A percentile compares a stretch with the other conserved stretches of the same genome.
These are phyloP conservation scores for Fraxinus angustifolia DNA, from an alignment of 305 asterid species.

Conservation along the genomic window DNA sequence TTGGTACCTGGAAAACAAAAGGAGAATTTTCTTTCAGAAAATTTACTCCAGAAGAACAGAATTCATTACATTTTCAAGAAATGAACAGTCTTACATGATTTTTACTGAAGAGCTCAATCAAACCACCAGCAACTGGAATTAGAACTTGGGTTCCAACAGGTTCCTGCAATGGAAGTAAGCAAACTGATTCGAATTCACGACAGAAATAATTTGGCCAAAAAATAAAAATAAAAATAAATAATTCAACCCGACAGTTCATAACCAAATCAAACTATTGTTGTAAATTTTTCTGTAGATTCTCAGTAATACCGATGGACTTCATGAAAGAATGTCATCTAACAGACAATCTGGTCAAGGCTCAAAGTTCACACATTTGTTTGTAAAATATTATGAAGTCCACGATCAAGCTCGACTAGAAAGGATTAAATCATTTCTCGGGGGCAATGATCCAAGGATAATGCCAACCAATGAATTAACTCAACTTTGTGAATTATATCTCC, in stretches of 20 bases:
- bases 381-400: background rate
- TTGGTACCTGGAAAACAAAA: conserved; percentile 43
- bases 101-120: conserved; percentile 59
- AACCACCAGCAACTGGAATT: conserved; percentile 60
- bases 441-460: background rate
- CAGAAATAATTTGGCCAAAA: background rate
- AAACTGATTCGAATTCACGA: background rate
- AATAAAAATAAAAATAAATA: no score
- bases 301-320: background rate
- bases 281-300: background rate
- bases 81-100: conserved; percentile 40
- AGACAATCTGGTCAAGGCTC: background rate
- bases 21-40: background rate
- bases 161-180: conserved; percentile 35
- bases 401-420: background rate
- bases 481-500: background rate
- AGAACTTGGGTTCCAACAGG: conserved; percentile 62
- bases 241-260: background rate
- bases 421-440: background rate
- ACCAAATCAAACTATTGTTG: background rate
- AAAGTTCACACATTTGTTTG: background rate
- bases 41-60: background rate
- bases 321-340: background rate
- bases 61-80: background rate
- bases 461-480: background rate